phyloP scores from a whole-genome alignment of 306 rosid genomes.

The Luffa aegyptiaca region DNA sequence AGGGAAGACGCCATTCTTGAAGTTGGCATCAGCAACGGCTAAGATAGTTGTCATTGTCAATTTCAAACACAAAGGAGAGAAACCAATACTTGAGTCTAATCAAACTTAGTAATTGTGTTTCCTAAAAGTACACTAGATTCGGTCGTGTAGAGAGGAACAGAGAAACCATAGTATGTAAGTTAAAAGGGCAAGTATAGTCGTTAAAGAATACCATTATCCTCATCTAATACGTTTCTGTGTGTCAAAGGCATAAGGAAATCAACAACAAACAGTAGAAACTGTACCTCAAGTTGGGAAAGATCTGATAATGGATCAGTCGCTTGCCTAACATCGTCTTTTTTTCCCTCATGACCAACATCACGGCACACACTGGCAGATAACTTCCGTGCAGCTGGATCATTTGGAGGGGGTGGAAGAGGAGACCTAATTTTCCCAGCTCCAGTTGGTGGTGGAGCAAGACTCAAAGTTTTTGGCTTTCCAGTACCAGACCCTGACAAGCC shows the following conservation, averaged over 20 bases:
- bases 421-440: conserved; percentile 68
- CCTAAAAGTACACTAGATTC: not conserved
- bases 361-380: conserved; percentile 24
- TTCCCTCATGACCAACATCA: conserved; percentile 23
- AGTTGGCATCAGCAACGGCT: not conserved
- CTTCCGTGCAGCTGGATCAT: conserved; percentile 79
- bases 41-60: not conserved
- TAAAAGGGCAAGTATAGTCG: not conserved
- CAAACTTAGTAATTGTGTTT: not conserved
- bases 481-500: conserved; percentile 48
- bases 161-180: not conserved
- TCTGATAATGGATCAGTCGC: conserved; percentile 63
- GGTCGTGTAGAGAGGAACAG: not conserved
- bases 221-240: not conserved
- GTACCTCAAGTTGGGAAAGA: conserved; percentile 88
- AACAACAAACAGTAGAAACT: conserved; percentile 3
- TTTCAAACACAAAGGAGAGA: not conserved
- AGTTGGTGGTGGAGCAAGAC: conserved; percentile 81
- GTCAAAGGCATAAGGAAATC: not conserved
- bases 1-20: not conserved
- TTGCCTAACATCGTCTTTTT: conserved; percentile 28
- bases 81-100: not conserved
- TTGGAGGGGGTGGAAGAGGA: conserved; percentile 89
- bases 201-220: not conserved
- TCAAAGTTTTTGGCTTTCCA: conserved; percentile 53